Percentiles rank a stretch among this genome's conserved stretches.
Conservation (phyloP, 495 filamentous ascomycete genomes). For the Trichocladium antarcticum region DNA sequence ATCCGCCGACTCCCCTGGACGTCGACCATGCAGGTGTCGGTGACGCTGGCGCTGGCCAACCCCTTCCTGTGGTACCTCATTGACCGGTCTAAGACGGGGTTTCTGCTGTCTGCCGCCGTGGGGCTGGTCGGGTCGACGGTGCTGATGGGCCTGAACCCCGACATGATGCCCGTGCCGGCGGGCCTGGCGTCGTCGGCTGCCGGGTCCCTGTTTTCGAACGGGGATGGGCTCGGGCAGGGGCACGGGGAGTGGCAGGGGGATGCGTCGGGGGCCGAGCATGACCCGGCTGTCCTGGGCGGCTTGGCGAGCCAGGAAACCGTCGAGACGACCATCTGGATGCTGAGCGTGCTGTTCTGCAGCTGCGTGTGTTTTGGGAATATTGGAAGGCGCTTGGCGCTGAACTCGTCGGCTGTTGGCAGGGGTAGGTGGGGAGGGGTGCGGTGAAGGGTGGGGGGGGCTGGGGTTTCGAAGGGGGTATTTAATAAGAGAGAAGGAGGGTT, state of each 20-base stretch:
- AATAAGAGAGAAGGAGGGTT: neutral
- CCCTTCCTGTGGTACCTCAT: slow-evolving; percentile 93
- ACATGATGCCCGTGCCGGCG: slow-evolving; percentile 57
- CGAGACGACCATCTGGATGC: slow-evolving; percentile 74
- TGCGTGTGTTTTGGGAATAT: slow-evolving; percentile 96
- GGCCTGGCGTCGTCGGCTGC: slow-evolving; percentile 6
- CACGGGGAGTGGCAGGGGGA: neutral
- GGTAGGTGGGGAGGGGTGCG: slow-evolving; percentile 31
- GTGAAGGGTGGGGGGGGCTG: slow-evolving; percentile 4
- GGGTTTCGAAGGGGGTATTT: no score
- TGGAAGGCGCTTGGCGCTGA: slow-evolving; percentile 62
- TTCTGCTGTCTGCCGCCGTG: slow-evolving; percentile 61
- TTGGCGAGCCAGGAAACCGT: slow-evolving; percentile 57
- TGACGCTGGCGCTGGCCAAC: slow-evolving; percentile 85
- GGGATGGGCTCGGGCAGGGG: neutral
- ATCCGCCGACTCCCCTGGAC: slow-evolving; percentile 90
- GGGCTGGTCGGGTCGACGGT: slow-evolving; percentile 60
- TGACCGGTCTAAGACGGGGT: slow-evolving; percentile 77
- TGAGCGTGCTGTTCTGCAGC: slow-evolving; percentile 86
- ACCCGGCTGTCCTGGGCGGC: neutral
- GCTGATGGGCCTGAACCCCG: slow-evolving; percentile 61
- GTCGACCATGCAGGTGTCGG: slow-evolving; percentile 82
- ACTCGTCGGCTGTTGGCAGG: slow-evolving; percentile 22
- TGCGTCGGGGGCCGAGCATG: neutral
- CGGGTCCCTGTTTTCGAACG: neutral